Conservation (phyloP, 306 rosid species). For the Alnus rubra region DNA sequence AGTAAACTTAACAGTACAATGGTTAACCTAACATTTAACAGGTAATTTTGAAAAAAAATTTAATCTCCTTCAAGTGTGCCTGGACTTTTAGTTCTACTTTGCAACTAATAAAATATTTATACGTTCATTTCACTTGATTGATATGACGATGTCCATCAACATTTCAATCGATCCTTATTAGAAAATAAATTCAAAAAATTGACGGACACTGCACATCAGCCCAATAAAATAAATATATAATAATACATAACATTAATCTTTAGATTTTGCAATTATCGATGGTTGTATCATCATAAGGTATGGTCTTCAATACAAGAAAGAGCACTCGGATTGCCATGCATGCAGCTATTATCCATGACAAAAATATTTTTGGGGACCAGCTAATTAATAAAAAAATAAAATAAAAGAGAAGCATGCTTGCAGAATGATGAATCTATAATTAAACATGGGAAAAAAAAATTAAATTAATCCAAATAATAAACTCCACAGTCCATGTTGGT, state of each 20-base stretch:
- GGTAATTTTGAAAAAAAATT: no score
- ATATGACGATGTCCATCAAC: no score
- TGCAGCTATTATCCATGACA: background rate
- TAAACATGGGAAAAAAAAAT: background rate
- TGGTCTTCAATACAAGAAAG: background rate
- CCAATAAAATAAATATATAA: no score
- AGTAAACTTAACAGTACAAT: no score
- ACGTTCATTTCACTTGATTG: no score
- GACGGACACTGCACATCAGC: no score
- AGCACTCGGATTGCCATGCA: background rate
- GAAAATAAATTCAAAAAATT: no score
- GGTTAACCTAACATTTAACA: no score
- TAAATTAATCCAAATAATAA: background rate
- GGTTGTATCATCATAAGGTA: background rate
- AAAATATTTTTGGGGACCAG: background rate
- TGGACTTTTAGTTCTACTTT: no score
- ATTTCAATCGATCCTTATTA: no score
- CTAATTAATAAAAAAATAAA: background rate
- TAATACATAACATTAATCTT: background rate
- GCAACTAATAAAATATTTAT: no score
- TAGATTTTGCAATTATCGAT: background rate
- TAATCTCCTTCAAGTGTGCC: no score
- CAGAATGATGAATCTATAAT: constrained; percentile 1
- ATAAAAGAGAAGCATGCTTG: constrained; percentile 9
- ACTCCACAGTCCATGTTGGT: background rate